These are phyloP conservation scores for Musa acuminata DNA, from an alignment of 176 grass and related monocot species.

Conservation along the genomic window DNA sequence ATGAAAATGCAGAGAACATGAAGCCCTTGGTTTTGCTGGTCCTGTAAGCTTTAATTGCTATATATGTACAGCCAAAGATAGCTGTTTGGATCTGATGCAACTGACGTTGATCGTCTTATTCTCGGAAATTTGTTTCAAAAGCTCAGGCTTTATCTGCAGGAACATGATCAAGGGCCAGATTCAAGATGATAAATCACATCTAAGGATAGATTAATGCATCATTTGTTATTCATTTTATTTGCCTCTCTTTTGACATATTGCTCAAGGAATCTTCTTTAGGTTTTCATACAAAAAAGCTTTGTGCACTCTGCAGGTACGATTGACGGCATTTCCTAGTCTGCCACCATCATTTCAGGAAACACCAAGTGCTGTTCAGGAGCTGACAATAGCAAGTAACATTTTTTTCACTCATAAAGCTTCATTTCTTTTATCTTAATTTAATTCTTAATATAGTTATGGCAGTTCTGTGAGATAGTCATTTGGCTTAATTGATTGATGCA, in stretches of 20 bases:
- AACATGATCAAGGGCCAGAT: neutral
- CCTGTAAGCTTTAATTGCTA: too few relatives aligned
- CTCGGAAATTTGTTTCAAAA: neutral
- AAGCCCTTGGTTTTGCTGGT: too few relatives aligned
- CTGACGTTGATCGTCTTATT: too few relatives aligned
- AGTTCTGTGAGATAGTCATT: too few relatives aligned
- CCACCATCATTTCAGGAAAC: slow-evolving; percentile 72
- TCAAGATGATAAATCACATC: neutral
- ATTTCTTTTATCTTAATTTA: too few relatives aligned
- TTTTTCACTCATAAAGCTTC: neutral
- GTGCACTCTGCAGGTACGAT: slow-evolving; percentile 40
- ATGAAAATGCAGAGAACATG: too few relatives aligned
- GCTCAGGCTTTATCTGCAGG: neutral
- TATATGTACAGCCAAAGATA: too few relatives aligned
- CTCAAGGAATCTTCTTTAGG: neutral
- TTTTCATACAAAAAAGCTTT: neutral
- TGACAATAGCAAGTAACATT: slow-evolving; percentile 64
- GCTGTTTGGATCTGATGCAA: too few relatives aligned
- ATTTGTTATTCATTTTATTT: neutral
- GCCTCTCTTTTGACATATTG: neutral
- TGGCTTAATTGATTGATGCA: too few relatives aligned
- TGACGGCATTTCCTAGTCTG: slow-evolving; percentile 86
- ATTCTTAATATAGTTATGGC: too few relatives aligned
- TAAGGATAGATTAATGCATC: neutral
- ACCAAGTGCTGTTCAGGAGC: slow-evolving; percentile 65